Evolutionary conservation across 73 alveolate genomes (phyloP).

Genomic region (Diophrys sp.): DNA sequence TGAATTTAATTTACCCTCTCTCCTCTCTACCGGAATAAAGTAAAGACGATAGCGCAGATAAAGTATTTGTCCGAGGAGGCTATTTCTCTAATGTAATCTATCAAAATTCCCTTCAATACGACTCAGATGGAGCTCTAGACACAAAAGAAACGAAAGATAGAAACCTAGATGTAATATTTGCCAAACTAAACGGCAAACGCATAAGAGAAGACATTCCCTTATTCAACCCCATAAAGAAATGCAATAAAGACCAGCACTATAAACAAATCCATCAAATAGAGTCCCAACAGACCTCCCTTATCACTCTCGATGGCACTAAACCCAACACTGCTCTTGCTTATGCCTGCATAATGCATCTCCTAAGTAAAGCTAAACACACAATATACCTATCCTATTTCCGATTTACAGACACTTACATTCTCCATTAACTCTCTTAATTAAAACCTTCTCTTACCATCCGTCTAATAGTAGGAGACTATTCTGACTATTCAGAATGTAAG

Average conservation of each 20-base stretch:
- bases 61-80: too few relatives aligned
- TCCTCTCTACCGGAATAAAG: too few relatives aligned
- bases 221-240: not conserved
- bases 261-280: not conserved
- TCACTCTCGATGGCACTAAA: not conserved
- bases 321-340: not conserved
- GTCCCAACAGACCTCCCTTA: not conserved
- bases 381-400: not conserved
- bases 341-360: not conserved
- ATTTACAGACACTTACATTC: not conserved
- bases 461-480: not conserved
- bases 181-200: not conserved
- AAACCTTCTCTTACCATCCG: not conserved
- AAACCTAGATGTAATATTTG: not conserved
- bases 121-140: too few relatives aligned
- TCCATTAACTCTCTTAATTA: not conserved
- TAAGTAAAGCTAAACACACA: not conserved
- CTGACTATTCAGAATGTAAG: not conserved
- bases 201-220: not conserved
- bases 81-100: too few relatives aligned
- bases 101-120: too few relatives aligned
- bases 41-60: too few relatives aligned
- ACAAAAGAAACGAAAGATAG: not conserved
- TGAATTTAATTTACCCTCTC: too few relatives aligned
- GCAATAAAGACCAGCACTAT: not conserved